phyloP scores from a whole-genome alignment of 2,329 filamentous ascomycete species.

The Phoma sp. region DNA sequence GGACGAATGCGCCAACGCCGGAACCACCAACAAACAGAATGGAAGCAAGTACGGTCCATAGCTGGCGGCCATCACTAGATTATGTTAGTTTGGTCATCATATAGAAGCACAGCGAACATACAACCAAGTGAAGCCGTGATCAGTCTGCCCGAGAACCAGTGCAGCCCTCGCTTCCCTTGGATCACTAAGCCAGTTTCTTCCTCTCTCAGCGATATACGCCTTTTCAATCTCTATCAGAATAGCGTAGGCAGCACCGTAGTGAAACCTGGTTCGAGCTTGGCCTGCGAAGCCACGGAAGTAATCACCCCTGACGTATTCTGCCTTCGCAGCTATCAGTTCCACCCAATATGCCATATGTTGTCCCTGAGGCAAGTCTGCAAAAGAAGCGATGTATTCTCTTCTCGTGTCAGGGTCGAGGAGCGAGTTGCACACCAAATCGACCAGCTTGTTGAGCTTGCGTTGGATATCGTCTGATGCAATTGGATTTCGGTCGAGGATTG shows the following conservation, averaged over 20 bases:
- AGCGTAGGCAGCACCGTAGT: slow-evolving; percentile 49
- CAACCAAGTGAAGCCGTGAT: slow-evolving; percentile 47
- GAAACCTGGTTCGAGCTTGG: slow-evolving; percentile 37
- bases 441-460: slow-evolving; percentile 45
- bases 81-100: neutral
- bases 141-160: slow-evolving; percentile 41
- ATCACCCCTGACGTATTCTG: slow-evolving; percentile 24
- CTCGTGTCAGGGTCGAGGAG: slow-evolving; percentile 32
- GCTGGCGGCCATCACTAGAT: slow-evolving; percentile 42
- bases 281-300: slow-evolving; percentile 50
- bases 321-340: slow-evolving; percentile 27
- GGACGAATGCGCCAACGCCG: slow-evolving; percentile 45
- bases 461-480: slow-evolving; percentile 47
- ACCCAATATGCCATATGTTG: slow-evolving; percentile 32
- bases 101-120: neutral
- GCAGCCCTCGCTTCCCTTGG: slow-evolving; percentile 26
- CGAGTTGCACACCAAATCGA: slow-evolving; percentile 41
- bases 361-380: slow-evolving; percentile 25
- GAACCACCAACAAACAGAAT: slow-evolving; percentile 44
- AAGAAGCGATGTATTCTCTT: slow-evolving; percentile 31
- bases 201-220: slow-evolving; percentile 43
- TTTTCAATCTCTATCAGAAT: slow-evolving; percentile 50
- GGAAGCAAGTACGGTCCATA: slow-evolving; percentile 48
- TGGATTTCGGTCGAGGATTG: slow-evolving; percentile 54
- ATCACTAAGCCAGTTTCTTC: slow-evolving; percentile 41